Evolutionary conservation across 805 yeast species (phyloP), one percentile per base, ranked within the genome.

Genomic region (Wickerhamomyces ciferrii): DNA sequence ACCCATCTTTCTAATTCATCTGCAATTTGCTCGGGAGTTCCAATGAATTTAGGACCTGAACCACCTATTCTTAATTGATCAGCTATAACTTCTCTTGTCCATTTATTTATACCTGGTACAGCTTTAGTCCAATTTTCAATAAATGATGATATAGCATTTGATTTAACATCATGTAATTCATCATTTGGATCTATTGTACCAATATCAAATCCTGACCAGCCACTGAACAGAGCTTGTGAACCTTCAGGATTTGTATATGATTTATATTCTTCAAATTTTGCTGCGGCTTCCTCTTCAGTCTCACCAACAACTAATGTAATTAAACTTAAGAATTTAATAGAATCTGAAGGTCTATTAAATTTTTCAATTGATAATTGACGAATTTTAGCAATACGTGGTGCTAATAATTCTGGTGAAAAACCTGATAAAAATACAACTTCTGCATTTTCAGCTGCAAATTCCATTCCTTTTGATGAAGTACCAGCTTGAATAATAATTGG

Each of bases 401-500:
- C 57, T 31, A 66, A 53, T 14, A 43, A 47, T 31, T 58, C 60
- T 8, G 70, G 68, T 19, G 66, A 55, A 42, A 58, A 59, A 13
- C 59, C 59, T 15, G 65, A 55, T n/a, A 68, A 55, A 48, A 69
- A 69, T 9, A 68, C 64, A 9, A 58, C 62, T 48, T 69, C 74
- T 2, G 72, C 74, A 52, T 65, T 63, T 45, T 59, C 60, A 23
- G 74, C 72, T 14, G 71, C 72, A 51, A 66, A 67, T 10, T 65
- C 62, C 35, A 58, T 59, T 11, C 74, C 73, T 17, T 53, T 58
- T 19, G 59, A 50, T 9, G 73, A 69, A 34, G 70, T 58, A 5
- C 74, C 74, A 1, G 74, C 74, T 49, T 69, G 74, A 35, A 69
- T 58, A 39, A 69, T 53, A 13, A 69, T 64, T 2, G 74, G 74